Evolutionary conservation across 495 filamentous ascomycete species (phyloP).

Genomic region (Xylaria intraflava): DNA sequence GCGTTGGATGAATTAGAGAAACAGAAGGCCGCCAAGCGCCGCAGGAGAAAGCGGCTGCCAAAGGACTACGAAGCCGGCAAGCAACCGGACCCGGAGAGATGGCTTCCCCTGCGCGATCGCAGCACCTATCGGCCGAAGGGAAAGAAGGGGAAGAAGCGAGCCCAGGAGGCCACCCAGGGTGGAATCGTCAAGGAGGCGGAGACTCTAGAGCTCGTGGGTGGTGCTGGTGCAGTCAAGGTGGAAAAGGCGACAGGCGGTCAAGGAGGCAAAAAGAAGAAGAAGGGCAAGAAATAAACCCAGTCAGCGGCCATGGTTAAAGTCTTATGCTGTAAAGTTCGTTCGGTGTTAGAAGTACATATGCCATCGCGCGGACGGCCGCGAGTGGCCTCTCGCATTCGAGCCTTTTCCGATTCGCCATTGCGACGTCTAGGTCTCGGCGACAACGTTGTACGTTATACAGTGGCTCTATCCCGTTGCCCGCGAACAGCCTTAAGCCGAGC

Average conservation of each 20-base stretch:
- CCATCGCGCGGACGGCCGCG: background rate
- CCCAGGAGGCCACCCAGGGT: conserved; percentile 75
- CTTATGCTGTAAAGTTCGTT: too few species aligned
- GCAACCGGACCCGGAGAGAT: conserved; percentile 80
- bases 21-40: conserved; percentile 53
- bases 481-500: too few species aligned
- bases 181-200: conserved; percentile 65
- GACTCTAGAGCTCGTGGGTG: conserved; percentile 56
- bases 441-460: too few species aligned
- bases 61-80: conserved; percentile 71
- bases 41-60: conserved; percentile 66
- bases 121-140: conserved; percentile 86
- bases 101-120: conserved; percentile 83
- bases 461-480: too few species aligned
- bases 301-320: background rate
- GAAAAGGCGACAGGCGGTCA: conserved; percentile 46
- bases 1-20: conserved; percentile 48
- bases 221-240: conserved; percentile 52
- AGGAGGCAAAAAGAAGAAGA: conserved; percentile 66
- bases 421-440: too few species aligned
- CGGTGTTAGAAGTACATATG: background rate
- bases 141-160: conserved; percentile 80
- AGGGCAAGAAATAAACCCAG: conserved; percentile 55
- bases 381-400: too few species aligned
- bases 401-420: too few species aligned